Base-by-base conservation (phyloP, 225 moss, liverwort and hornwort species). In the Thuidium tamariscinum region DNA sequence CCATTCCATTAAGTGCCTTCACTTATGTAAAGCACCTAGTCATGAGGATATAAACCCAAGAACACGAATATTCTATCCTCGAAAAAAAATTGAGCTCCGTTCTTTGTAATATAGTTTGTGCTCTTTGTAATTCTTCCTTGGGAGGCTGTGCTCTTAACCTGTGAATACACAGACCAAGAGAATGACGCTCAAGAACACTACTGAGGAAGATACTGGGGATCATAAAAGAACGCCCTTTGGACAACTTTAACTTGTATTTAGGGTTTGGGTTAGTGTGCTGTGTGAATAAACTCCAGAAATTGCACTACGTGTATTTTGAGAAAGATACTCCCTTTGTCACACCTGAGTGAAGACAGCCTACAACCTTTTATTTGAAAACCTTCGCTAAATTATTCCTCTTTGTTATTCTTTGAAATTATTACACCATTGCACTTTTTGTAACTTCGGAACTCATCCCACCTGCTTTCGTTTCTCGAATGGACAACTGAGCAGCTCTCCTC, bases 381-480 rank as follows among this genome's bases (percentile, higher is more conserved):
- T 8, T 9, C 8, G 10, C 37, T 25, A 25, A 26, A 36, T 55
- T 7, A 55, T 77, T 55, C 37, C 55, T 77, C 77, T 77, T 37
- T 2, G 55, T 16, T 55, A 55, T 26, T 77, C 37, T 37, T 77
- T 77, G 77, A 4, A 55, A 39, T 49, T n/a, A n/a, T 16, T 34
- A 7, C 1, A 16, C 27, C 27, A 39, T 77, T 18, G 14, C 16
- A 54, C 54, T 54, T 76, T 25, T 36, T 16, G 52, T 34, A 74
- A 74, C 52, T 42, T 51, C n/a, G 52, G 52, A 74, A 12, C 46
- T 30, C 14, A 55, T 23, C 80, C 54, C 72, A 92, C 92, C 92
- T 92, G 87, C 34, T 75, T 85, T 85, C 16, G 90, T 87, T 77
- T 85, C 76, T 79, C 85, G 84, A 64, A 83, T 82, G 69, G 85